Conservation (phyloP, 345 rosid species). For the Lumnitzera littorea region DNA sequence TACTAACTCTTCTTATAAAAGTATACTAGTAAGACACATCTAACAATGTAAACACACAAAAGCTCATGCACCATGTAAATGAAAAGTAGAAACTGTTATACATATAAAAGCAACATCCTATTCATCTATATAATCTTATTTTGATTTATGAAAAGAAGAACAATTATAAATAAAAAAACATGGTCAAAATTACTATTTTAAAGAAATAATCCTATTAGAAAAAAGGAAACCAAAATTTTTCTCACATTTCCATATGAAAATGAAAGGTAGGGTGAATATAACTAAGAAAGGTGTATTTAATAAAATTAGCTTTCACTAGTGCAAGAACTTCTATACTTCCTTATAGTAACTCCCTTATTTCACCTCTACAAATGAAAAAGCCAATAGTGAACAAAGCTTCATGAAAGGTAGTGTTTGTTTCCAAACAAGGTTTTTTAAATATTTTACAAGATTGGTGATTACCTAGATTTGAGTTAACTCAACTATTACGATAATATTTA, state of each 20-base stretch:
- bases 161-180: not conserved
- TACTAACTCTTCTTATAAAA: too few species aligned
- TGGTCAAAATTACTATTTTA: not conserved
- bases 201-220: too few species aligned
- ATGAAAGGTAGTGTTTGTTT: not conserved
- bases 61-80: too few species aligned
- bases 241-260: conserved; percentile 2
- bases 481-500: too few species aligned
- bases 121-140: too few species aligned
- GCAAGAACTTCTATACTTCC: not conserved
- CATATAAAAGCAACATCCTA: too few species aligned
- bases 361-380: conserved; percentile 6
- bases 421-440: not conserved
- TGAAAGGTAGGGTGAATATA: not conserved
- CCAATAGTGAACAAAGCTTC: not conserved
- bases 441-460: too few species aligned
- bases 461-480: too few species aligned
- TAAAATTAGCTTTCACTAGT: not conserved
- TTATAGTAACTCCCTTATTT: not conserved
- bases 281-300: not conserved
- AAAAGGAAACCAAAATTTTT: not conserved
- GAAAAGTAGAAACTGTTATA: too few species aligned
- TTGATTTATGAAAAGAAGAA: not conserved
- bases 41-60: too few species aligned
- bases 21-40: too few species aligned